Base-by-base conservation (phyloP, 2,329 filamentous ascomycete species). In the Paraphoma chrysanthemicola region DNA sequence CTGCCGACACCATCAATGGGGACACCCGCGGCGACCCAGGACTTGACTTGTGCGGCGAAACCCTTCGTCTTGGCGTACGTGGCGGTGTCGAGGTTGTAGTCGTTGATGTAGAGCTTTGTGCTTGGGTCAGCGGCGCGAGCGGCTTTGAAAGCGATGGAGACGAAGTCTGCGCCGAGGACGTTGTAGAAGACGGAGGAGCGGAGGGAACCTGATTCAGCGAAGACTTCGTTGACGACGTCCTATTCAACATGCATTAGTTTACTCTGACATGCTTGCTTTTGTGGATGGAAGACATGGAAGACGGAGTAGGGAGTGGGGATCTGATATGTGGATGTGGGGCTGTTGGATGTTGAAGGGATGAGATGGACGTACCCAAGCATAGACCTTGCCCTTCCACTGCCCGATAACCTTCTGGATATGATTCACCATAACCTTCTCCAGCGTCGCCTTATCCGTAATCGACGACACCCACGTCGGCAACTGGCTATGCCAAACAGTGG, bases 41-140 rank as follows among this genome's bases (percentile, higher is more conserved):
- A 83, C 68, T 84, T 84, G 63, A 92, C 88, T 67, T 87, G 79
- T 36, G 70, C 72, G 4, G 84, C 80, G 79, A 89, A 85, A 45
- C 77, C 81, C 14, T 74, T 78, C 4, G 80, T 80, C 80, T 92
- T 92, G 60, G 82, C 79, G 66, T 83, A 83, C 62, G 66, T 81
- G 16, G 87, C 82, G 43, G 75, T 80, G 77, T 90, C 88, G 50
- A 90, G 83, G 78, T 82, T 83, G 72, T 81, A 82, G 69, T 92
- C 89, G 76, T 92, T 93, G 78, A 92, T 90, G 80, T 90, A 93
- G 39, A 92, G 81, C 77, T 88, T 89, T 2, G 87, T 88, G 53
- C 76, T 67, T 2, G 89, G 88, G 72, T 92, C 90, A 12, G 87
- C 88, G 8, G 81, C 81, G 49, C 85, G 83, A 17, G 90, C 90